A percentile compares a stretch with the other conserved stretches of the same genome.
Evolutionary conservation across 371 early-diverging fungal genomes (phyloP).

Genomic region (Mortierella sp.): DNA sequence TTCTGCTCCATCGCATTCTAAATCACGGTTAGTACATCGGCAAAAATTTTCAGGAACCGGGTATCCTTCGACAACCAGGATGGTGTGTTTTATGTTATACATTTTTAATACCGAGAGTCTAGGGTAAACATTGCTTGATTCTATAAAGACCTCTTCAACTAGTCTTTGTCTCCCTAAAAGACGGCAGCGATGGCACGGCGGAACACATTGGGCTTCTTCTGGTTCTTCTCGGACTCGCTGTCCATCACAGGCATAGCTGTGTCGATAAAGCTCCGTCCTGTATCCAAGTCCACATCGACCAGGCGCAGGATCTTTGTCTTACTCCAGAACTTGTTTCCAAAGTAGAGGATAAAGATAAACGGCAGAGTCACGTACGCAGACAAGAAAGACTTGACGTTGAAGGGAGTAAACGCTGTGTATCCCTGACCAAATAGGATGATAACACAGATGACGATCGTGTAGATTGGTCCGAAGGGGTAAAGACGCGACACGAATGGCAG

Average conservation of each 20-base stretch:
- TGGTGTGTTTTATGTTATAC: too few species aligned
- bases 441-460: constrained; percentile 64
- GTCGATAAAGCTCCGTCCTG: constrained; percentile 58
- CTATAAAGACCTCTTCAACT: not conserved
- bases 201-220: constrained; percentile 26
- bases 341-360: constrained; percentile 51
- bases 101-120: not conserved
- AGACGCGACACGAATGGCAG: constrained; percentile 79
- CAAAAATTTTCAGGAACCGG: too few species aligned
- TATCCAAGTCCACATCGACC: constrained; percentile 68
- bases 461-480: constrained; percentile 78
- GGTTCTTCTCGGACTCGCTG: constrained; percentile 17
- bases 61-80: too few species aligned
- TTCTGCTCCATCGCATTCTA: too few species aligned
- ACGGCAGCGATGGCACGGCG: constrained; percentile 11
- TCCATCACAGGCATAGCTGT: constrained; percentile 19
- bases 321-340: constrained; percentile 67
- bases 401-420: constrained; percentile 58
- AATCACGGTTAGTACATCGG: too few species aligned
- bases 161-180: constrained; percentile 25
- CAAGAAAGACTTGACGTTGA: constrained; percentile 41
- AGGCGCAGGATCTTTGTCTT: constrained; percentile 65
- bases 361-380: constrained; percentile 56
- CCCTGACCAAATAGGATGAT: constrained; percentile 77
- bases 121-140: too few species aligned